These are phyloP conservation scores for Carex sylvatica DNA, from an alignment of 202 grass and related monocot species.

Conservation along the genomic window DNA sequence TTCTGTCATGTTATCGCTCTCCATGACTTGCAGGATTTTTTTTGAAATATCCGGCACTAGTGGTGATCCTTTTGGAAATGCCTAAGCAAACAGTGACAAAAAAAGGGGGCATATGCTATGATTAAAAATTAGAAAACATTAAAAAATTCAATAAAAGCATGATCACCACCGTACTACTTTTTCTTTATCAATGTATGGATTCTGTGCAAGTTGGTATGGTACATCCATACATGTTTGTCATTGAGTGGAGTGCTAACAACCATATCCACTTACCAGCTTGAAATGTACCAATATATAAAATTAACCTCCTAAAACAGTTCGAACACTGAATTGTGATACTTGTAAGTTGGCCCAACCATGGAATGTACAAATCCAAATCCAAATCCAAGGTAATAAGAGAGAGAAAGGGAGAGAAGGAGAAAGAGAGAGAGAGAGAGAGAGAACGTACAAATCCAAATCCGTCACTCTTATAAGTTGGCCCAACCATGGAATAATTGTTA, in stretches of 20 bases:
- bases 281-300: background rate
- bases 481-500: conserved; percentile 65
- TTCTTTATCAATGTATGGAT: background rate
- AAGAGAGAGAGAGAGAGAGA: background rate
- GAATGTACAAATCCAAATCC: too few relatives aligned
- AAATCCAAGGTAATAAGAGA: background rate
- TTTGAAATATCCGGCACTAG: conserved; percentile 60
- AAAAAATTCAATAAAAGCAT: background rate
- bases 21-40: conserved; percentile 40
- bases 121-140: background rate
- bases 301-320: background rate
- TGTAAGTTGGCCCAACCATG: too few relatives aligned
- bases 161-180: background rate
- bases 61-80: conserved; percentile 69
- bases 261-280: background rate
- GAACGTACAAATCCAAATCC: conserved; percentile 89
- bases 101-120: background rate
- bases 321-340: background rate
- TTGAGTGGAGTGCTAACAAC: background rate
- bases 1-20: conserved; percentile 32
- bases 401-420: background rate
- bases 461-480: conserved; percentile 57
- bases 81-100: conserved; percentile 40
- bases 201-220: background rate
- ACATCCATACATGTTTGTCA: background rate